Base-by-base conservation (phyloP, 2,329 filamentous ascomycete species). In the Sporothrix euskadiensis region DNA sequence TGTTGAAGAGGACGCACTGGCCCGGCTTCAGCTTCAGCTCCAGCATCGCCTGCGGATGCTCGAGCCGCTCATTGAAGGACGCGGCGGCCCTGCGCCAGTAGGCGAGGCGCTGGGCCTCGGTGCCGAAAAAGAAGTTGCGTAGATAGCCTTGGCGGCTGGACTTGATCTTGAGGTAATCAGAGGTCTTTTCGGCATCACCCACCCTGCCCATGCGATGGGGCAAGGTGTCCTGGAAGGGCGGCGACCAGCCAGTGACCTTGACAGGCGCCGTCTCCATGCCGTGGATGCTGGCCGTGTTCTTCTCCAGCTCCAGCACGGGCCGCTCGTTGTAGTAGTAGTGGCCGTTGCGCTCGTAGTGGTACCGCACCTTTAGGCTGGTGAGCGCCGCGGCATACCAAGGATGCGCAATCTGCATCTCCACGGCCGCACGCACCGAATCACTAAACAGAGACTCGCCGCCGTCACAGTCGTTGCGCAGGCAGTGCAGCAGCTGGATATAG, bases 1-100 rank as follows among this genome's bases (percentile, higher is more conserved):
- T 98, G 80, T 97, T 91, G 79, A 99, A 98, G n/a, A 99, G 86
- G 14, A 94, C 94, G 79, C 94, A 97, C 79, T 97, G 92, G 3
- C 95, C 96, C 4, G 92, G 89, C 71, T 89, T 84, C 81, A 98
- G 84, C 81, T 91, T 91, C 74, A 91, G 85, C 83, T 95, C 87
- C 78, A 91, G 91, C 71, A 94, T 81, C 74, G 88, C 88, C 4
- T 83, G 79, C 0, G 85, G 82, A 0, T 84, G 79, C 76, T 93
- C 90, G 32, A 96, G 81, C 0, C 87, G 76, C 0, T 80, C 74
- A 68, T 89, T 86, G 77, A 97, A 94, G 1, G 80, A 78, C 47
- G 82, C 79, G 0, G 88, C 85, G 0, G 86, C 86, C n/a, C 52
- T 72, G 54, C 75, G 74, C 80, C 80, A 80, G 30, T 9, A 66